Evolutionary conservation across 768 basidiomycete genomes (phyloP).

Genomic region (Phaffia australis): DNA sequence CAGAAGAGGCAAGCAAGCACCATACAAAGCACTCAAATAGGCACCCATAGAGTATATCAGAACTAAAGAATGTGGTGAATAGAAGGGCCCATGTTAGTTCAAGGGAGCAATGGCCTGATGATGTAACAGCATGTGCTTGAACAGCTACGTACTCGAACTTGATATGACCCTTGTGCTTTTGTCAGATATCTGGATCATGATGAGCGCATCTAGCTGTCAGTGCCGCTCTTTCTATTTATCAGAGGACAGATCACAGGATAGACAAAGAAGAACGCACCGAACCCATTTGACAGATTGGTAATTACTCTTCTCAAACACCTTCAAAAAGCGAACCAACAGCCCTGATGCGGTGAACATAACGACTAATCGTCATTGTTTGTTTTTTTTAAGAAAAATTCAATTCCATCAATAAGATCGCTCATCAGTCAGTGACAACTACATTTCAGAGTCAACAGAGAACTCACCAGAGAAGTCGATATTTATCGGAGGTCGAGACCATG

Average conservation of each 20-base stretch:
- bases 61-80: no score
- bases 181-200: slow-evolving; percentile 12
- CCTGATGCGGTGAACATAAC: slow-evolving; percentile 98
- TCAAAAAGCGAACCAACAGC: slow-evolving; percentile 87
- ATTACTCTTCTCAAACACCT: slow-evolving; percentile 91
- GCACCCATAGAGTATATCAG: no score
- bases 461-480: slow-evolving; percentile 76
- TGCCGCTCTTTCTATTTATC: neutral
- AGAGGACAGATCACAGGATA: neutral
- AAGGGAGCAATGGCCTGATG: no score
- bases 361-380: slow-evolving; percentile 46
- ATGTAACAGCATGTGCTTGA: no score
- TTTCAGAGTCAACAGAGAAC: slow-evolving; percentile 10
- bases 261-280: slow-evolving; percentile 2
- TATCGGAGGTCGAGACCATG: slow-evolving; percentile 96
- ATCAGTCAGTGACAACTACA: neutral
- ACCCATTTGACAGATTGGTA: slow-evolving; percentile 47
- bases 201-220: neutral
- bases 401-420: neutral
- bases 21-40: no score
- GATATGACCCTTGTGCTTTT: slow-evolving; percentile 25
- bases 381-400: neutral
- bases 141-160: slow-evolving; percentile 19
- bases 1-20: no score
- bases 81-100: no score